These are phyloP conservation scores for Entrophospora sp. DNA, from an alignment of 192 early-diverging fungal species.

Conservation along the genomic window DNA sequence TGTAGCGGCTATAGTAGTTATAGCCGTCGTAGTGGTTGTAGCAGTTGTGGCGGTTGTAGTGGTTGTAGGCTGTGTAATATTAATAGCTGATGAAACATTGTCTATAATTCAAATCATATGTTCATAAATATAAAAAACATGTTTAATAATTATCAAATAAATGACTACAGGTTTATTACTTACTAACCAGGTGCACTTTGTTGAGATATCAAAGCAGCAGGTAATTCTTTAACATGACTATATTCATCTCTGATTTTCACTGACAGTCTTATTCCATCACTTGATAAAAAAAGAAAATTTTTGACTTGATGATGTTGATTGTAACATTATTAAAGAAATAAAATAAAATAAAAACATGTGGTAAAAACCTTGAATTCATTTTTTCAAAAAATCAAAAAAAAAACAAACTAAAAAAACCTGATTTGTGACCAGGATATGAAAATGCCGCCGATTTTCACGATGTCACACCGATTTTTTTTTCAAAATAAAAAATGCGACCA, in stretches of 20 bases:
- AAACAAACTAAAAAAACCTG: too few relatives aligned
- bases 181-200: not conserved
- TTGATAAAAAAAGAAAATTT: not conserved
- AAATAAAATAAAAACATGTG: too few relatives aligned
- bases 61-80: not conserved
- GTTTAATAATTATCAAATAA: too few relatives aligned
- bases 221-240: slow-evolving; percentile 5
- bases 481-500: slow-evolving; percentile 67
- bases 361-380: too few relatives aligned
- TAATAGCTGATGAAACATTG: not conserved
- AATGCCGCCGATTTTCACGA: too few relatives aligned
- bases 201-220: slow-evolving; percentile 1
- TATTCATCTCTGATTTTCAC: slow-evolving; percentile 18
- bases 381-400: too few relatives aligned
- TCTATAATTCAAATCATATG: not conserved
- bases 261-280: not conserved
- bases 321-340: too few relatives aligned
- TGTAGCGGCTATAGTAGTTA: slow-evolving; percentile 7
- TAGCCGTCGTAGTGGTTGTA: not conserved
- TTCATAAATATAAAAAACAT: too few relatives aligned
- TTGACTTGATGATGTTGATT: not conserved
- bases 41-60: slow-evolving; percentile 6
- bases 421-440: too few relatives aligned
- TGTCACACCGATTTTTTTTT: too few relatives aligned
- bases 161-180: not conserved